Evolutionary conservation across 2,329 filamentous ascomycete genomes (phyloP).

Genomic region (Dactylellina drechsleri): DNA sequence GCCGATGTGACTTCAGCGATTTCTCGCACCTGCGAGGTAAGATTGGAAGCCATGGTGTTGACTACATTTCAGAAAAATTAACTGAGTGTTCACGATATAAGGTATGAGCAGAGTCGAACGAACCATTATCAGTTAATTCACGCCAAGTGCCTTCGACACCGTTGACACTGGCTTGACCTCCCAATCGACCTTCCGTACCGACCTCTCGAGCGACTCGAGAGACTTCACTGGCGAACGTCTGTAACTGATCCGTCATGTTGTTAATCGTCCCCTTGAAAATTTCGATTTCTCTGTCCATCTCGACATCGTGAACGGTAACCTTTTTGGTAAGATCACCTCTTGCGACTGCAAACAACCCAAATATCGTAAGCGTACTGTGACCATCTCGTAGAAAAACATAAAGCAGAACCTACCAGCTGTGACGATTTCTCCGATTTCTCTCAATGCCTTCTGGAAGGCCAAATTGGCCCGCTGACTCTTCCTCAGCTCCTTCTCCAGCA

Average conservation of each 20-base stretch:
- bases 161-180: slow-evolving; percentile 91
- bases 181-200: slow-evolving; percentile 92
- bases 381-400: not conserved
- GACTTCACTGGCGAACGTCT: slow-evolving; percentile 96
- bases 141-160: slow-evolving; percentile 98
- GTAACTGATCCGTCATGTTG: slow-evolving; percentile 98
- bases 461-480: slow-evolving; percentile 98
- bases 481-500: slow-evolving; percentile 89
- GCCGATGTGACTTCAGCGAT: slow-evolving; percentile 86
- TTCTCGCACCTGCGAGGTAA: slow-evolving; percentile 72
- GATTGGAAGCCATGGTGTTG: slow-evolving; percentile 60
- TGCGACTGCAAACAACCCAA: slow-evolving; percentile 69
- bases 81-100: not conserved
- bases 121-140: slow-evolving; percentile 82
- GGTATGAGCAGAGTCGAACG: slow-evolving; percentile 6
- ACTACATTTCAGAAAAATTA: slow-evolving; percentile 53
- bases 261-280: slow-evolving; percentile 99
- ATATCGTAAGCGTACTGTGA: not conserved
- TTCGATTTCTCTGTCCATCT: slow-evolving; percentile 98
- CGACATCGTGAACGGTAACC: slow-evolving; percentile 91
- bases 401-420: slow-evolving; percentile 69
- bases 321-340: slow-evolving; percentile 96
- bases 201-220: slow-evolving; percentile 94
- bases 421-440: slow-evolving; percentile 96
- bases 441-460: slow-evolving; percentile 95